Percentiles rank a stretch among this genome's conserved stretches.
phyloP scores from a whole-genome alignment of 768 basidiomycete species.

The Nidula microcarpa region DNA sequence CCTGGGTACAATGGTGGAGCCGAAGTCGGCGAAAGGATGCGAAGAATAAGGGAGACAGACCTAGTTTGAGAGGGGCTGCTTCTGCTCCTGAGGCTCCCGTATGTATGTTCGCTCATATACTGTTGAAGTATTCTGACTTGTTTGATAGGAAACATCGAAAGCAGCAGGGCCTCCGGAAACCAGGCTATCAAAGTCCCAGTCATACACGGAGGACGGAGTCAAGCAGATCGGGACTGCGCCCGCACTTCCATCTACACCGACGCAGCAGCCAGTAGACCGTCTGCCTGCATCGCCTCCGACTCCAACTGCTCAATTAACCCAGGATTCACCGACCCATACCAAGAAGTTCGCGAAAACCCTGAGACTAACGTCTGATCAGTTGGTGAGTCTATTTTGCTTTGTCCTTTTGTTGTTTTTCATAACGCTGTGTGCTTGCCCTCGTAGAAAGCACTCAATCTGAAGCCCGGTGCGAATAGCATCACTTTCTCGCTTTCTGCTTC shows the following conservation, averaged over 20 bases:
- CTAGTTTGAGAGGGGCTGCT: conserved; percentile 14
- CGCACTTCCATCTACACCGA: conserved; percentile 44
- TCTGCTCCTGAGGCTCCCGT: conserved; percentile 22
- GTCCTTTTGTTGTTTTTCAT: background rate
- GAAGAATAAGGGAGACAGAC: conserved; percentile 14
- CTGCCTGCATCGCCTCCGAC: background rate
- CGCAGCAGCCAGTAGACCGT: conserved; percentile 22
- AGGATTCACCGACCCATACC: background rate
- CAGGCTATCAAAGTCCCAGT: conserved; percentile 1
- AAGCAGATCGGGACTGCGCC: conserved; percentile 33
- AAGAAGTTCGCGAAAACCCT: conserved; percentile 87
- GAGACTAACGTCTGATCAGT: conserved; percentile 89
- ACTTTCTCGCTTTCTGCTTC: conserved; percentile 90
- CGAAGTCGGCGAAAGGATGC: conserved; percentile 42
- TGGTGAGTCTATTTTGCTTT: conserved; percentile 61
- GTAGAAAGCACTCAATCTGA: conserved; percentile 82
- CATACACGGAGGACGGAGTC: background rate
- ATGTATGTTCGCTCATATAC: conserved; percentile 1
- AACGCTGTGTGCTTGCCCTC: background rate
- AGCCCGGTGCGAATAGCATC: conserved; percentile 85
- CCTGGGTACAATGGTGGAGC: conserved; percentile 88
- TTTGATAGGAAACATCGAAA: background rate
- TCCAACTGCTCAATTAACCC: no score
- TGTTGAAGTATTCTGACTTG: background rate
- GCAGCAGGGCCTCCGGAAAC: background rate